phyloP scores from a whole-genome alignment of 345 rosid genomes.

The Hypericum perforatum region DNA sequence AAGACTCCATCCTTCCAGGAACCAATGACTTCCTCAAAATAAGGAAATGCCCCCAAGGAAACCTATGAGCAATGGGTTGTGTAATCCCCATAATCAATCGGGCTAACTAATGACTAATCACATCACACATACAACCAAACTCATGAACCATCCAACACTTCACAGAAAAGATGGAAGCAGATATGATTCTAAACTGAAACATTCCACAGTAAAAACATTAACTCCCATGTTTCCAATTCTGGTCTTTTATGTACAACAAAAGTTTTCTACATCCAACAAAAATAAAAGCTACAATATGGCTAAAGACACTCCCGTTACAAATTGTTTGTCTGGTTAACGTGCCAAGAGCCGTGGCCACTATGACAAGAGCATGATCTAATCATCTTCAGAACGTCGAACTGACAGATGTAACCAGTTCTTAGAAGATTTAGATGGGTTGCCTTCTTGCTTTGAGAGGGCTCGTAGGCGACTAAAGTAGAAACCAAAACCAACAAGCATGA shows the following conservation, averaged over 20 bases:
- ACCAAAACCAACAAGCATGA: conserved; percentile 57
- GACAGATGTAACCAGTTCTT: conserved; percentile 35
- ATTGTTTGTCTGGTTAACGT: conserved; percentile 25
- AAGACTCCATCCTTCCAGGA: too few species aligned
- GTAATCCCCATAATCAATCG: conserved; percentile 9
- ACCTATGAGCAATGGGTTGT: conserved; percentile 3
- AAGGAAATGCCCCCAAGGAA: not conserved
- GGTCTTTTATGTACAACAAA: conserved; percentile 36
- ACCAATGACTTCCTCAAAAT: too few species aligned
- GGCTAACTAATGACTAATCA: conserved; percentile 19
- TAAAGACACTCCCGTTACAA: conserved; percentile 38
- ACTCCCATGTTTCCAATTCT: conserved; percentile 15
- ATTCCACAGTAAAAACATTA: conserved; percentile 13
- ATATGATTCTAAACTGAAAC: conserved; percentile 8
- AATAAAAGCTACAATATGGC: conserved; percentile 30
- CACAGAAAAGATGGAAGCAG: too few species aligned
- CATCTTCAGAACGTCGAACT: conserved; percentile 29
- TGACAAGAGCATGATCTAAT: conserved; percentile 39
- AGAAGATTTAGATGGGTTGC: conserved; percentile 42
- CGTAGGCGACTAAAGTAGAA: conserved; percentile 29
- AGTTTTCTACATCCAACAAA: conserved; percentile 28
- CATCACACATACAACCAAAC: conserved; percentile 24
- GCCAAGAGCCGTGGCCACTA: conserved; percentile 42
- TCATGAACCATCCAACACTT: conserved; percentile 23
- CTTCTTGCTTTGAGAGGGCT: conserved; percentile 46